Evolutionary conservation across 1,284 basidiomycete genomes (phyloP).

Genomic region (Trichosporon sp.): DNA sequence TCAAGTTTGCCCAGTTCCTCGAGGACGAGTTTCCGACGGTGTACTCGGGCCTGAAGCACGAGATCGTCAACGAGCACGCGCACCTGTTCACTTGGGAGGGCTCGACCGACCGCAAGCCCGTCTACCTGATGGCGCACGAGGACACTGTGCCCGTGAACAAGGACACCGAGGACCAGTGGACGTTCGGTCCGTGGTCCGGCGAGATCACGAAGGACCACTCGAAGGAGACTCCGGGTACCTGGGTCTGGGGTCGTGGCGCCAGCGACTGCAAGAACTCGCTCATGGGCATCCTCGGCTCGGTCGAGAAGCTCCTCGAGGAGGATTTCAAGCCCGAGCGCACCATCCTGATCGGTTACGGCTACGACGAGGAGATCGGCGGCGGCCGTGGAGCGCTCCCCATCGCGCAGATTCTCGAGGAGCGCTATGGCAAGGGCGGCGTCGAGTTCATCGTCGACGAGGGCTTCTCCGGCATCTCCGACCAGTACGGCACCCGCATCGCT

Average conservation of each 20-base stretch:
- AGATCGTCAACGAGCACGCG: constrained; percentile 49
- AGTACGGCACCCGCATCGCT: constrained; percentile 45
- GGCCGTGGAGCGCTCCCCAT: constrained; percentile 44
- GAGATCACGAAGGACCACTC: constrained; percentile 46
- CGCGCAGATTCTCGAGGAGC: constrained; percentile 37
- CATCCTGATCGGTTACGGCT: constrained; percentile 54
- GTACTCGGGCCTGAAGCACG: constrained; percentile 44
- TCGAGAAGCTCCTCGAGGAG: constrained; percentile 53
- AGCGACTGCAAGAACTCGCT: constrained; percentile 53
- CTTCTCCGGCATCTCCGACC: constrained; percentile 44
- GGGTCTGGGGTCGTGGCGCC: constrained; percentile 56
- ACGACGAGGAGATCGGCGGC: constrained; percentile 53
- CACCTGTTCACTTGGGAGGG: constrained; percentile 53
- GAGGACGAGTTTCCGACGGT: constrained; percentile 46
- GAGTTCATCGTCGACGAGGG: constrained; percentile 53
- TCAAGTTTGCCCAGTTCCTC: constrained; percentile 47
- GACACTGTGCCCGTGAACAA: constrained; percentile 56
- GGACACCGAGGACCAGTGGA: constrained; percentile 53
- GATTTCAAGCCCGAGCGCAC: constrained; percentile 51
- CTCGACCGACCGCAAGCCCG: constrained; percentile 38
- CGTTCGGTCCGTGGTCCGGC: constrained; percentile 54
- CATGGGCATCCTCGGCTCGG: constrained; percentile 51
- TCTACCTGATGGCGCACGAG: constrained; percentile 52
- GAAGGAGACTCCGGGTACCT: constrained; percentile 38
- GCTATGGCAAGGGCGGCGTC: constrained; percentile 49